A percentile compares a stretch with the other conserved stretches of the same genome.
Conservation (phyloP, 2,329 filamentous ascomycete genomes). For the Pezicula carpinea region DNA sequence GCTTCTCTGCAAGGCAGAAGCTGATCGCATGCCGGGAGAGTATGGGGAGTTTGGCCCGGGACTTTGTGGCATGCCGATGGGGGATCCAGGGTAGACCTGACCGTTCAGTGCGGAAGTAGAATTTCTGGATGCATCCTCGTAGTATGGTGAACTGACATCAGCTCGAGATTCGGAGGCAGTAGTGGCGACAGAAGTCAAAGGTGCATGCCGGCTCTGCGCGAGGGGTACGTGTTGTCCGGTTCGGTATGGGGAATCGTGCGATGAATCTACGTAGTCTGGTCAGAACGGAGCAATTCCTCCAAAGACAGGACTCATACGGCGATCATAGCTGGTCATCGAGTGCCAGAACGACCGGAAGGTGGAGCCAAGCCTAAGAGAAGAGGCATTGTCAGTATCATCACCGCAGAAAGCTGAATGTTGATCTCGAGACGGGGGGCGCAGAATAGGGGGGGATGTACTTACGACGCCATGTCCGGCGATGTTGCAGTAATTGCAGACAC, state of each 20-base stretch:
- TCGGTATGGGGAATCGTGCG: conserved; percentile 87
- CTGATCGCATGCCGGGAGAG: conserved; percentile 84
- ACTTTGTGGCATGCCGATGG: conserved; percentile 36
- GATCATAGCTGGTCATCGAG: conserved; percentile 66
- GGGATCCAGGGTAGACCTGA: conserved; percentile 48
- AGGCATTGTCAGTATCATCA: conserved; percentile 11
- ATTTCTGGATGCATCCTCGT: conserved; percentile 60
- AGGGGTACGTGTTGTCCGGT: conserved; percentile 87
- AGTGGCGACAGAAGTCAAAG: conserved; percentile 83
- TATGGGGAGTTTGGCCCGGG: conserved; percentile 68
- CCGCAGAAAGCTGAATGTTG: conserved; percentile 5
- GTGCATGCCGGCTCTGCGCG: conserved; percentile 73
- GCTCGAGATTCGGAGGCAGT: conserved; percentile 80
- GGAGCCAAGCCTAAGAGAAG: conserved; percentile 51
- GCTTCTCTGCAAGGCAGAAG: conserved; percentile 59
- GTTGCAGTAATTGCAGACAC: conserved; percentile 20
- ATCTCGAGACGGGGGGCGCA: conserved; percentile 1
- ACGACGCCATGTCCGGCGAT: conserved; percentile 29
- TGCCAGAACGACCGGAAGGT: conserved; percentile 94
- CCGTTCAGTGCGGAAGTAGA: conserved; percentile 48
- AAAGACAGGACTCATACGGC: conserved; percentile 45
- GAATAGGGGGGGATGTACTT: conserved; percentile 18
- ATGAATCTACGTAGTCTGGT: conserved; percentile 62
- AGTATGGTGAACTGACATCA: conserved; percentile 76
- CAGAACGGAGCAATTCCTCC: conserved; percentile 39